Conservation (phyloP, 2,329 filamentous ascomycete genomes). For the Karstenula rhodostoma region DNA sequence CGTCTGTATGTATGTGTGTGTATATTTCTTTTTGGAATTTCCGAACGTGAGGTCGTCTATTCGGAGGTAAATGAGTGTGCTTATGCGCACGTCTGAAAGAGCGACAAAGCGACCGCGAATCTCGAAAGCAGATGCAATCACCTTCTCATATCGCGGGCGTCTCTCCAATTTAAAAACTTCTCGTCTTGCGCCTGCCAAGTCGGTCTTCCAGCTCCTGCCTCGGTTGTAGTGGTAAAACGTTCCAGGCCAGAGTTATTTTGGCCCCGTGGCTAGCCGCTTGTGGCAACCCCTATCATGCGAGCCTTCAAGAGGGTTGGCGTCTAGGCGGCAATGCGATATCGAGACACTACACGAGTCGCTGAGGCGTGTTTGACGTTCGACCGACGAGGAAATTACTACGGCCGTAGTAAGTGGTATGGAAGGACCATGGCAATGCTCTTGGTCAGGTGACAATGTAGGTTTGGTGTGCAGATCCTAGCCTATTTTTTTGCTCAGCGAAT, state of each 20-base stretch:
- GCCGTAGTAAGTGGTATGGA: no score
- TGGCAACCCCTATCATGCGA: neutral
- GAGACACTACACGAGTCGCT: neutral
- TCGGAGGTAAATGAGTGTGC: constrained; percentile 2
- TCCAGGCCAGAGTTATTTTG: neutral
- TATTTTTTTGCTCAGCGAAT: no score
- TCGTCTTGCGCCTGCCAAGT: neutral
- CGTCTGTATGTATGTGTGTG: no score
- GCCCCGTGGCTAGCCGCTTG: constrained; percentile 4
- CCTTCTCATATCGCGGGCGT: neutral
- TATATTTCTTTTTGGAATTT: neutral
- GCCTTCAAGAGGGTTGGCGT: neutral
- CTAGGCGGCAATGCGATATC: neutral
- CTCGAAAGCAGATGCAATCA: constrained; percentile 1
- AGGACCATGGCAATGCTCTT: no score
- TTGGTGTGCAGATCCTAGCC: no score
- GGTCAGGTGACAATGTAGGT: no score
- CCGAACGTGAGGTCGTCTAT: neutral
- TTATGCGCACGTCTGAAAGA: neutral
- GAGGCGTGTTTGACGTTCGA: neutral
- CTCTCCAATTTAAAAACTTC: constrained; percentile 2
- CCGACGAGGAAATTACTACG: no score
- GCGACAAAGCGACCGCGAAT: neutral
- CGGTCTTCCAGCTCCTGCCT: no score
- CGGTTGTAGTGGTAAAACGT: neutral